Evolutionary conservation across 208 protist genomes (phyloP).

Genomic region (Leishmania gerbilli): DNA sequence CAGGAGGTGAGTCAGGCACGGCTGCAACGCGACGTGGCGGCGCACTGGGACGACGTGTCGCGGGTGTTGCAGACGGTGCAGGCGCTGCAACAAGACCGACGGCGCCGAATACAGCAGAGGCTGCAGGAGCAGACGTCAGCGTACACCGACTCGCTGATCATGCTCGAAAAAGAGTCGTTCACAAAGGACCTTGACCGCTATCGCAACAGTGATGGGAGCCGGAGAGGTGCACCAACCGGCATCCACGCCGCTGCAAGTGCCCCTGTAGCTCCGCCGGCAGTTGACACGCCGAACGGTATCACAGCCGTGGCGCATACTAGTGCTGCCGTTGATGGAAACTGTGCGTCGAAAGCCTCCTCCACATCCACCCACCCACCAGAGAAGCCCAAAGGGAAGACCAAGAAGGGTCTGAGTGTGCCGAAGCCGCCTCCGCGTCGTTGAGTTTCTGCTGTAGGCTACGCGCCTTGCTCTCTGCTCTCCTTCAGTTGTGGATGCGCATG

Average conservation of each 20-base stretch:
- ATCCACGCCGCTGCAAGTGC: background rate
- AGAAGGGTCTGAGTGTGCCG: background rate
- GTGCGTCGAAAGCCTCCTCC: background rate
- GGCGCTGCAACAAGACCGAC: slow-evolving; percentile 50
- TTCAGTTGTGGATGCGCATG: background rate
- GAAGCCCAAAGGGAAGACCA: background rate
- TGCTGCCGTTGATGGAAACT: background rate
- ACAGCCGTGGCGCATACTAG: background rate
- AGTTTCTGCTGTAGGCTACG: background rate
- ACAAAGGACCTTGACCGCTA: slow-evolving; percentile 45
- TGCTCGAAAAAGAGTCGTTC: slow-evolving; percentile 53
- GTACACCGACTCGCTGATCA: slow-evolving; percentile 50
- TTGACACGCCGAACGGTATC: background rate
- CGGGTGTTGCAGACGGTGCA: slow-evolving; percentile 70
- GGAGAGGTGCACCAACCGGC: background rate
- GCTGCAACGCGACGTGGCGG: slow-evolving; percentile 43
- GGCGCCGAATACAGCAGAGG: slow-evolving; percentile 41
- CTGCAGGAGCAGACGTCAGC: slow-evolving; percentile 31
- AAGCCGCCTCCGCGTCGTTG: slow-evolving; percentile 8
- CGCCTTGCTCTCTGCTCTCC: background rate
- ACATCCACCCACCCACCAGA: background rate
- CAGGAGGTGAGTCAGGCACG: slow-evolving; percentile 40
- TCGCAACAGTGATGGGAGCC: slow-evolving; percentile 7
- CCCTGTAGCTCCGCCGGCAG: background rate
- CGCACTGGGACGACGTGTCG: slow-evolving; percentile 64